Conservation (phyloP, 78 protist species). For the Chrysochromulina tobinii region DNA sequence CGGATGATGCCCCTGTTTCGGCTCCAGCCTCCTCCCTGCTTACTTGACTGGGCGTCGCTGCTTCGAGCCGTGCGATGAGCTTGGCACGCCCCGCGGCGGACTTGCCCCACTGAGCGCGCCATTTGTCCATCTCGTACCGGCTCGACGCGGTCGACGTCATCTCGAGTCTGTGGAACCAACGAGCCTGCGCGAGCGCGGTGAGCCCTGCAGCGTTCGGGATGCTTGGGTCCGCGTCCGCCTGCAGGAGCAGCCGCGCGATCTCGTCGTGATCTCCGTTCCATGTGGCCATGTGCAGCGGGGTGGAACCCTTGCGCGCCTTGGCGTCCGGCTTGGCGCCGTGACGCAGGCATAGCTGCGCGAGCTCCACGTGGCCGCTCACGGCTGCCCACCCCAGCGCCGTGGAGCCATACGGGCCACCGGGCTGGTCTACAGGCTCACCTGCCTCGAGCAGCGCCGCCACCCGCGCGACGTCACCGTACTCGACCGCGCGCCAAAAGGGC, state of each 20-base stretch:
- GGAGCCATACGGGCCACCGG: background rate
- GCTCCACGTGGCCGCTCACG: background rate
- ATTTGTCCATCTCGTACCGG: background rate
- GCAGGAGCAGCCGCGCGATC: background rate
- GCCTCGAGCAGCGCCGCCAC: too few relatives aligned
- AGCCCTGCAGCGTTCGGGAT: background rate
- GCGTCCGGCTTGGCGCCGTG: background rate
- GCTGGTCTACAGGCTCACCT: background rate
- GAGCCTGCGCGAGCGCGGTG: background rate
- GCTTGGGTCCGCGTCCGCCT: background rate
- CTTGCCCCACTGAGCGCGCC: background rate
- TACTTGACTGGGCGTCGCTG: too few relatives aligned
- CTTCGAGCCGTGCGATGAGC: too few relatives aligned
- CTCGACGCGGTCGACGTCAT: background rate
- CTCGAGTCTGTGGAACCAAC: background rate
- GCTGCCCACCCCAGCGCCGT: conserved; percentile 19
- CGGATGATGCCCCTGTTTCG: too few relatives aligned
- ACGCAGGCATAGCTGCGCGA: background rate
- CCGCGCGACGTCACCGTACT: too few relatives aligned
- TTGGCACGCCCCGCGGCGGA: background rate
- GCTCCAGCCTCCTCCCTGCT: too few relatives aligned
- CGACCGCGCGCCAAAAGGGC: too few relatives aligned
- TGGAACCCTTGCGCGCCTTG: background rate
- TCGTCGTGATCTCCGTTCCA: background rate
- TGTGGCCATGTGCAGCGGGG: conserved; percentile 7